A percentile compares a stretch with the other conserved stretches of the same genome.
Evolutionary conservation across 1,139 yeast species (phyloP).

Genomic region (Zygosaccharomyces pseudobailii): DNA sequence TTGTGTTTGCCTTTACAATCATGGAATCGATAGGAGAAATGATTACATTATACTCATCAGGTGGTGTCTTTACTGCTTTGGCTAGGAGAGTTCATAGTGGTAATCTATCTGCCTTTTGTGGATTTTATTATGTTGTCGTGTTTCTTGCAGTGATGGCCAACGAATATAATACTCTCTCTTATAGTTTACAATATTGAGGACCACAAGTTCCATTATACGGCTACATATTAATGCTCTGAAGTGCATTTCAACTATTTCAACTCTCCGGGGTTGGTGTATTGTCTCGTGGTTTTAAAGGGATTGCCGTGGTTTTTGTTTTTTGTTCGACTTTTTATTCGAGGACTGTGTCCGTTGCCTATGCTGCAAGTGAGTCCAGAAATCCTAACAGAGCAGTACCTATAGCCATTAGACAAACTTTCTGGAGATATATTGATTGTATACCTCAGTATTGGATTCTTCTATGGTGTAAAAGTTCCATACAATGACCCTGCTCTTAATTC

Average conservation of each 20-base stretch:
- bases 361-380: slow-evolving; percentile 47
- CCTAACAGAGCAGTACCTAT: slow-evolving; percentile 49
- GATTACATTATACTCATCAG: slow-evolving; percentile 58
- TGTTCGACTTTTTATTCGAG: slow-evolving; percentile 66
- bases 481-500: slow-evolving; percentile 47
- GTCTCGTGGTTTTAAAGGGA: slow-evolving; percentile 66
- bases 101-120: slow-evolving; percentile 54
- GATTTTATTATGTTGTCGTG: slow-evolving; percentile 56
- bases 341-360: slow-evolving; percentile 40
- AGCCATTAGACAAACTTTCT: slow-evolving; percentile 62
- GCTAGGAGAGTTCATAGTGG: slow-evolving; percentile 58
- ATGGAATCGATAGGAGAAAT: slow-evolving; percentile 64
- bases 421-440: slow-evolving; percentile 57
- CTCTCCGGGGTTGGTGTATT: slow-evolving; percentile 56
- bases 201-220: slow-evolving; percentile 8
- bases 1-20: slow-evolving; percentile 52
- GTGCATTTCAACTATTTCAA: slow-evolving; percentile 48
- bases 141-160: slow-evolving; percentile 51
- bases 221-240: slow-evolving; percentile 48
- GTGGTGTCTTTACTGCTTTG: slow-evolving; percentile 63
- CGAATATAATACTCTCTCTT: slow-evolving; percentile 44
- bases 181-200: slow-evolving; percentile 22
- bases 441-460: slow-evolving; percentile 38
- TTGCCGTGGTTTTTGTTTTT: slow-evolving; percentile 52
- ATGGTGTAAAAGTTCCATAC: slow-evolving; percentile 67